These are phyloP conservation scores for Micractinium sp. DNA, from an alignment of 139 green algal species.

Conservation along the genomic window DNA sequence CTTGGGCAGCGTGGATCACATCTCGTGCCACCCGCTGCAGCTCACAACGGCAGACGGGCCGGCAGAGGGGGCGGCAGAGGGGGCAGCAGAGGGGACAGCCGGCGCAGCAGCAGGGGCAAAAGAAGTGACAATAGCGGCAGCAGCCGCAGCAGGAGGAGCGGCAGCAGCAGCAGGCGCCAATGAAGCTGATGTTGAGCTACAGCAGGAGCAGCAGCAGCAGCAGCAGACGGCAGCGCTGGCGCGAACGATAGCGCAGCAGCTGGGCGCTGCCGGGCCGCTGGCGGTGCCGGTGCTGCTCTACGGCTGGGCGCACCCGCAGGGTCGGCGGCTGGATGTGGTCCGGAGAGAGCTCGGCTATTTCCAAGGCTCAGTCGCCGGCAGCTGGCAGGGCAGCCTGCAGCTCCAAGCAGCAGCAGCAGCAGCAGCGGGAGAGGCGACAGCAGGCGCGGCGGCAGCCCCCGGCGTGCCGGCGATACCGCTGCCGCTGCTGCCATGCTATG, in stretches of 20 bases:
- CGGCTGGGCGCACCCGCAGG: constrained; percentile 56
- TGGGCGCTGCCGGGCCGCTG: constrained; percentile 14
- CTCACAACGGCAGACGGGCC: not conserved
- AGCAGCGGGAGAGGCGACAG: not conserved
- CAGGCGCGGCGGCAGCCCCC: not conserved
- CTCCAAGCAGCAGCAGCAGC: not conserved
- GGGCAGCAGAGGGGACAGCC: not conserved
- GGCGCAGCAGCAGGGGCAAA: not conserved
- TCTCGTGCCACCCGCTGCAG: constrained; percentile 74
- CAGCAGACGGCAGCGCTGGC: constrained; percentile 28
- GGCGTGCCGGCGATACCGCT: not conserved
- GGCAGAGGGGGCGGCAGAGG: no score
- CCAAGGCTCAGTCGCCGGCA: not conserved
- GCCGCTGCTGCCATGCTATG: constrained; percentile 38
- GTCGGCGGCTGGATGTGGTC: constrained; percentile 61
- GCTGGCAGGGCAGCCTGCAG: not conserved
- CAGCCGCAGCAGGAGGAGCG: not conserved
- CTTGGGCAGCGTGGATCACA: constrained; percentile 82
- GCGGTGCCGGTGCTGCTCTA: constrained; percentile 75
- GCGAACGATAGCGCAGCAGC: constrained; percentile 20
- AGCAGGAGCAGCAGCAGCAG: not conserved
- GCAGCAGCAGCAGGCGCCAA: not conserved
- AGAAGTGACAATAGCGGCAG: not conserved
- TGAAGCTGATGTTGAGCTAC: no score
- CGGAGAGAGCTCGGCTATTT: constrained; percentile 62